A percentile compares a stretch with the other conserved stretches of the same genome.
Evolutionary conservation across 768 basidiomycete species (phyloP).

Genomic region (Phanerochaete carnosa): DNA sequence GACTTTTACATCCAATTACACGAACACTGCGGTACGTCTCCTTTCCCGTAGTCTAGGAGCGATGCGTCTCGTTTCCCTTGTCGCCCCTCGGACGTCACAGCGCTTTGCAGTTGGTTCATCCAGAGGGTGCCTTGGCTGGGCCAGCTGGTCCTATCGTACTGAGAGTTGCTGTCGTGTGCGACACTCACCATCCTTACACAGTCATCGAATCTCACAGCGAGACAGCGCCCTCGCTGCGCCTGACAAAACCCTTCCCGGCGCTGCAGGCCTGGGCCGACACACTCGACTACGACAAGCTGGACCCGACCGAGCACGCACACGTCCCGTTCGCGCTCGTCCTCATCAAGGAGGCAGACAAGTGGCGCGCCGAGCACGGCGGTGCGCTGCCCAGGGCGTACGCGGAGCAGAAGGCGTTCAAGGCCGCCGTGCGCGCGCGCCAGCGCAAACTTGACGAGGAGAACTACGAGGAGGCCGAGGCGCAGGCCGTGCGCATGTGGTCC

Average conservation of each 20-base stretch:
- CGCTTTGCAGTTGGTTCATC: background rate
- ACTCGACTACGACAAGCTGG: conserved; percentile 75
- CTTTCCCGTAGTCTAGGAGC: background rate
- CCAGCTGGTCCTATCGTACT: background rate
- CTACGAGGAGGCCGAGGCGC: conserved; percentile 90
- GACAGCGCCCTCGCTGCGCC: conserved; percentile 67
- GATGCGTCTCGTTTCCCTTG: too few relatives aligned
- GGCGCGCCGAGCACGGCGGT: conserved; percentile 78
- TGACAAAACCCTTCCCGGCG: conserved; percentile 85
- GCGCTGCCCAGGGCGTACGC: conserved; percentile 47
- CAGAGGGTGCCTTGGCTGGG: background rate
- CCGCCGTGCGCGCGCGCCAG: conserved; percentile 56
- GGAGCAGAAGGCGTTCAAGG: conserved; percentile 81
- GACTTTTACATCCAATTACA: conserved; percentile 87
- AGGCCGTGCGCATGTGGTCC: conserved; percentile 81
- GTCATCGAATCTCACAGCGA: conserved; percentile 88
- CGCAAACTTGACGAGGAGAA: conserved; percentile 91
- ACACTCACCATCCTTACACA: conserved; percentile 25
- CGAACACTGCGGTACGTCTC: conserved; percentile 72
- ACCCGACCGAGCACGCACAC: conserved; percentile 86
- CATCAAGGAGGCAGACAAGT: conserved; percentile 76
- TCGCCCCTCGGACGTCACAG: too few relatives aligned
- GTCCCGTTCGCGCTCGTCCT: conserved; percentile 89
- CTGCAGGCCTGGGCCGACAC: conserved; percentile 69
- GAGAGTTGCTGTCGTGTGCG: background rate